These are phyloP conservation scores for Wickerhamiella infanticola DNA, from an alignment of 1,139 yeast genomes.

Conservation along the genomic window DNA sequence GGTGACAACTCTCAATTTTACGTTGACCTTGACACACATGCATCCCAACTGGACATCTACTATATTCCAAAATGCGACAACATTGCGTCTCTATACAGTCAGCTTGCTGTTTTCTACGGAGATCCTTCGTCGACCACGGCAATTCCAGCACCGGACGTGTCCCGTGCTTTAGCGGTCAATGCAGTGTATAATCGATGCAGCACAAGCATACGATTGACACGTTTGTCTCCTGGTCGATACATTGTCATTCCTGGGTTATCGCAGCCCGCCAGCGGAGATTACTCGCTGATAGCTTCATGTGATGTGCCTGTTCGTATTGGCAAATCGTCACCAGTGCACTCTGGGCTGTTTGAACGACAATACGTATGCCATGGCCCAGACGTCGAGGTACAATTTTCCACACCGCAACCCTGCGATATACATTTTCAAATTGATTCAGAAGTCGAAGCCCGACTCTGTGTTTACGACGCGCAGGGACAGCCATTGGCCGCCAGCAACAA, in stretches of 20 bases:
- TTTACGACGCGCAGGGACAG: not conserved
- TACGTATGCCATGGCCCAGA: not conserved
- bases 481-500: not conserved
- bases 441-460: not conserved
- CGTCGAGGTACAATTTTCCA: not conserved
- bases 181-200: not conserved
- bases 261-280: constrained; percentile 17
- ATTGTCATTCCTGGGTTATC: constrained; percentile 21
- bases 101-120: not conserved
- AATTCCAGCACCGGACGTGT: not conserved
- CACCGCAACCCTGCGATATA: not conserved
- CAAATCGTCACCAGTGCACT: constrained; percentile 13
- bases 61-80: not conserved
- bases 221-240: not conserved
- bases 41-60: not conserved
- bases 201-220: not conserved
- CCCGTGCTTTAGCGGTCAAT: not conserved
- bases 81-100: not conserved
- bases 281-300: constrained; percentile 13
- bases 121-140: not conserved
- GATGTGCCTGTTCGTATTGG: constrained; percentile 12
- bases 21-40: not conserved
- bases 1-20: constrained; percentile 1
- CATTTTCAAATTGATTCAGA: not conserved
- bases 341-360: constrained; percentile 15